Percentiles rank a stretch among this genome's conserved stretches.
phyloP scores from a whole-genome alignment of 164 flowering plant species.

The Vitis labrusca region DNA sequence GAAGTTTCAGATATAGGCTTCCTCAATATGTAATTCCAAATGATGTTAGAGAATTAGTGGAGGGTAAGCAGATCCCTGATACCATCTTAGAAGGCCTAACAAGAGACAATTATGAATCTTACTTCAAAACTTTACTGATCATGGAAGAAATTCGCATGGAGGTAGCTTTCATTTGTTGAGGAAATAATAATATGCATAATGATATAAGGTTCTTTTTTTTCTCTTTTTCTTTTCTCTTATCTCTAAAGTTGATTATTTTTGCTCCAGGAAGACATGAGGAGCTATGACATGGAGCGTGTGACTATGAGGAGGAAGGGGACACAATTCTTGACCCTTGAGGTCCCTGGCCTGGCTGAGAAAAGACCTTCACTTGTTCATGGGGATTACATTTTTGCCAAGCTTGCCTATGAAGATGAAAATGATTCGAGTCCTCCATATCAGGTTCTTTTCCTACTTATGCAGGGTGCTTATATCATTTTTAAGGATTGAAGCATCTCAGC shows the following conservation, averaged over 20 bases:
- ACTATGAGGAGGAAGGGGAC: conserved; percentile 49
- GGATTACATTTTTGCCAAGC: conserved; percentile 64
- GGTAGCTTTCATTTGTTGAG: conserved; percentile 35
- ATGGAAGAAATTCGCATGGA: conserved; percentile 90
- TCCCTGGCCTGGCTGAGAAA: conserved; percentile 92
- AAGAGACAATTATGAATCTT: conserved; percentile 47
- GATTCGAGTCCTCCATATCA: conserved; percentile 38
- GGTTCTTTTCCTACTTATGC: conserved; percentile 31
- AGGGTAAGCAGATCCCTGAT: conserved; percentile 58
- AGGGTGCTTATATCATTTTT: background rate
- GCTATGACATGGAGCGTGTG: conserved; percentile 72
- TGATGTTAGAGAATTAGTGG: conserved; percentile 46
- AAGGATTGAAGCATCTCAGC: background rate
- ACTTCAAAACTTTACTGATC: conserved; percentile 55
- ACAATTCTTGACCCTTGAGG: conserved; percentile 62
- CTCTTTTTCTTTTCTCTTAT: background rate
- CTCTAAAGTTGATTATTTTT: conserved; percentile 1
- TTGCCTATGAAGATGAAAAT: conserved; percentile 25
- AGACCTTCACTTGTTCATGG: conserved; percentile 91
- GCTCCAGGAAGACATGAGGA: conserved; percentile 76
- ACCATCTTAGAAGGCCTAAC: conserved; percentile 50
- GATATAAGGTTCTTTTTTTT: background rate
- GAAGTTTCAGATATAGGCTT: conserved; percentile 36
- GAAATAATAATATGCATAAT: background rate
- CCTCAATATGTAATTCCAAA: conserved; percentile 57